Evolutionary conservation across 179 eudicot genomes (phyloP).

Genomic region (Beta corolliflora): DNA sequence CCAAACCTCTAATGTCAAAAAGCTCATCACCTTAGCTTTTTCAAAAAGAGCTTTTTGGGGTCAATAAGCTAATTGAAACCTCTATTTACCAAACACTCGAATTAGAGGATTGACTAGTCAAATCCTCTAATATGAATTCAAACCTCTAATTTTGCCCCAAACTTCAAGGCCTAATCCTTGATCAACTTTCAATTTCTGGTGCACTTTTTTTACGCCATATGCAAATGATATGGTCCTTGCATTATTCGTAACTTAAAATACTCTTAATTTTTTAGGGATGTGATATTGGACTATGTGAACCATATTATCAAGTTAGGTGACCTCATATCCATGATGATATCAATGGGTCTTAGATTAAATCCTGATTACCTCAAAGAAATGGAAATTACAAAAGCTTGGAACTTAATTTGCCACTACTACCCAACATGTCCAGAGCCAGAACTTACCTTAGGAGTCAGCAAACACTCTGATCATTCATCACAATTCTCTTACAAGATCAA

Average conservation of each 20-base stretch:
- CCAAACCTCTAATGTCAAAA: too few relatives aligned
- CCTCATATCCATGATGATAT: constrained; percentile 17
- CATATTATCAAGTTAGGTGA: constrained; percentile 1
- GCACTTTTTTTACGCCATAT: too few relatives aligned
- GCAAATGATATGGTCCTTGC: background rate
- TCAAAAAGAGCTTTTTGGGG: too few relatives aligned
- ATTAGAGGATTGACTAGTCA: too few relatives aligned
- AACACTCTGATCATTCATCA: constrained; percentile 19
- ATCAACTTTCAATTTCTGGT: too few relatives aligned
- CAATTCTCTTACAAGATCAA: constrained; percentile 19
- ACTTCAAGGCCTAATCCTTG: too few relatives aligned
- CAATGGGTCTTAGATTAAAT: constrained; percentile 28
- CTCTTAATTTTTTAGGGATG: constrained; percentile 22
- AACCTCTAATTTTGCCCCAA: too few relatives aligned
- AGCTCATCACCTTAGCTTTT: too few relatives aligned
- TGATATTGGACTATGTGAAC: constrained; percentile 16
- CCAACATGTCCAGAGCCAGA: constrained; percentile 31
- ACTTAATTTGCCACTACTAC: constrained; percentile 20
- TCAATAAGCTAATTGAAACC: too few relatives aligned
- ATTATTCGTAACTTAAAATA: background rate
- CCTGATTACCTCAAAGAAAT: constrained; percentile 13
- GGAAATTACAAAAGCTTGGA: constrained; percentile 19
- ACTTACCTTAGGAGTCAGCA: constrained; percentile 9
- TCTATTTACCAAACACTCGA: too few relatives aligned
- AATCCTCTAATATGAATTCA: too few relatives aligned